A percentile compares a stretch with the other conserved stretches of the same genome.
These are phyloP conservation scores for Cinnamomum chago DNA, from an alignment of 164 flowering plant species.

Conservation along the genomic window DNA sequence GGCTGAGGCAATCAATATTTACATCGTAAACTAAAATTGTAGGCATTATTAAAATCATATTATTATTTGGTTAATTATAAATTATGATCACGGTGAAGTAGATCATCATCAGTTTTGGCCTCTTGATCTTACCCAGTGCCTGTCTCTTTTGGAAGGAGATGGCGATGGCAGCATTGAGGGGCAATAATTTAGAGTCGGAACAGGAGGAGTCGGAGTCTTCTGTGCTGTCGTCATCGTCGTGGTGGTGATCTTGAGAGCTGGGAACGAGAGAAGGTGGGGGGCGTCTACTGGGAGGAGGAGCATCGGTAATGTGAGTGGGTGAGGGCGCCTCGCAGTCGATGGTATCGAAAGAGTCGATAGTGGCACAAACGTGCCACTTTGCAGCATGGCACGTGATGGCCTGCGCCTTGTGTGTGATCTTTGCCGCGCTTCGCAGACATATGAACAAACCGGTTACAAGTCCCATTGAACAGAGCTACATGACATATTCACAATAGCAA, in stretches of 20 bases:
- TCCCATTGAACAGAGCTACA: slow-evolving; percentile 75
- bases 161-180: slow-evolving; percentile 41
- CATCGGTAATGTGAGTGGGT: neutral
- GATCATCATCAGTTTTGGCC: no score
- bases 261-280: neutral
- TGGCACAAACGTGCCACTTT: slow-evolving; percentile 88
- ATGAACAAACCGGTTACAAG: slow-evolving; percentile 63
- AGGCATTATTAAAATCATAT: no score
- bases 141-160: slow-evolving; percentile 72
- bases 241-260: slow-evolving; percentile 43
- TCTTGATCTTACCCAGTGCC: slow-evolving; percentile 50
- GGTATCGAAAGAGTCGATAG: slow-evolving; percentile 58
- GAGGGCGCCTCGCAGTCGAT: slow-evolving; percentile 51
- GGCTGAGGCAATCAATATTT: no score
- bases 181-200: slow-evolving; percentile 46
- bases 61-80: no score
- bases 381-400: slow-evolving; percentile 68
- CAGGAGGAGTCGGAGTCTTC: no score
- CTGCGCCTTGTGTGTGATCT: slow-evolving; percentile 92
- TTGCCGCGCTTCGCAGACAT: slow-evolving; percentile 69
- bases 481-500: no score
- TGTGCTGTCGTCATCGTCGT: slow-evolving; percentile 43
- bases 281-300: neutral
- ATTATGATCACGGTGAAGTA: no score
- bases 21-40: no score